Evolutionary conservation across 768 basidiomycete genomes (phyloP).

Genomic region (Mycena leptocephala): DNA sequence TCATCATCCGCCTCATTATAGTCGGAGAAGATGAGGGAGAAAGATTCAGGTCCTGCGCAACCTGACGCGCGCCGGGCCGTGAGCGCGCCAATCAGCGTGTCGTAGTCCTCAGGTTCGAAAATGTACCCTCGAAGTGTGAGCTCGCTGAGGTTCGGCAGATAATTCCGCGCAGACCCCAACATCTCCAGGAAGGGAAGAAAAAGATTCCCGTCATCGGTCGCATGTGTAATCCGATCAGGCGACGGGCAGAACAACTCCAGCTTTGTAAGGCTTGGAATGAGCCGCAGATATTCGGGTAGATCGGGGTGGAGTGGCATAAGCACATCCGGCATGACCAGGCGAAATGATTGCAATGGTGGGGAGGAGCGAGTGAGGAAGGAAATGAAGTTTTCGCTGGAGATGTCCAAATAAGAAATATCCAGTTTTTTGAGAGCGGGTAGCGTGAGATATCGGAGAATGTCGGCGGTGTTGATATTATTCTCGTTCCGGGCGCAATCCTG

Average conservation of each 20-base stretch:
- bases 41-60: not conserved
- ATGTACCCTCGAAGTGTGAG: not conserved
- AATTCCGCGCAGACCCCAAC: not conserved
- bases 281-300: not conserved
- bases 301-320: not conserved
- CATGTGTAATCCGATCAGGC: not conserved
- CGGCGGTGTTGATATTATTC: not conserved
- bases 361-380: slow-evolving; percentile 10
- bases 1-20: not conserved
- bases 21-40: not conserved
- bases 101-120: not conserved
- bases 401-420: not conserved
- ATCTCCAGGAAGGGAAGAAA: not conserved
- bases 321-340: not conserved
- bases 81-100: not conserved
- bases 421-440: slow-evolving; percentile 5
- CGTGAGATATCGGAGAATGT: not conserved
- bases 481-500: not conserved
- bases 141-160: slow-evolving; percentile 1
- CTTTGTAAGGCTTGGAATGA: not conserved
- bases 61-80: not conserved
- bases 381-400: not conserved
- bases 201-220: not conserved
- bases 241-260: not conserved
- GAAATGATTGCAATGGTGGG: not conserved